A percentile compares a stretch with the other conserved stretches of the same genome.
phyloP scores from a whole-genome alignment of 306 rosid species.

The Glycine latifolia region DNA sequence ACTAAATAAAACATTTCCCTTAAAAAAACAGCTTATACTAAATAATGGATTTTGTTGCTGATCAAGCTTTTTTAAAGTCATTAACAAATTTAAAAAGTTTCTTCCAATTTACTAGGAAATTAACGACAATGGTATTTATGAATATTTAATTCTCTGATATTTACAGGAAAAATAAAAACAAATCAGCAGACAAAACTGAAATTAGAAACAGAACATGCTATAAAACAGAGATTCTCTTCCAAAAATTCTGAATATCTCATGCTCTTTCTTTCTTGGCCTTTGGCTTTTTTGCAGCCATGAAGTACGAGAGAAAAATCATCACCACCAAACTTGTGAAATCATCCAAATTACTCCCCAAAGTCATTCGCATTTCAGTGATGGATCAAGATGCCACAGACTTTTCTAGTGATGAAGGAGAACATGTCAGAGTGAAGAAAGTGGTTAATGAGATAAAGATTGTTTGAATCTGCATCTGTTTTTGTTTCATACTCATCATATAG shows the following conservation, averaged over 20 bases:
- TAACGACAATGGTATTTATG: neutral
- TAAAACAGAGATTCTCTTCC: constrained; percentile 25
- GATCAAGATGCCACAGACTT: constrained; percentile 86
- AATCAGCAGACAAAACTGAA: neutral
- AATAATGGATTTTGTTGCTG: neutral
- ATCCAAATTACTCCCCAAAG: neutral
- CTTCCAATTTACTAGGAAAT: neutral
- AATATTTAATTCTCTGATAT: neutral
- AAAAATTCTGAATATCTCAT: neutral
- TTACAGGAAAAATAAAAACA: neutral
- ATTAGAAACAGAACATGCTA: neutral
- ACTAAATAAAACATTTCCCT: too few species aligned
- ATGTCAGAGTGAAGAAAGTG: constrained; percentile 45
- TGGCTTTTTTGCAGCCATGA: neutral
- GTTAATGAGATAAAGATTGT: constrained; percentile 57
- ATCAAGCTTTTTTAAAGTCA: neutral
- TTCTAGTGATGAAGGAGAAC: constrained; percentile 66
- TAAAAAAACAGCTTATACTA: neutral
- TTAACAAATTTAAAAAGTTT: neutral
- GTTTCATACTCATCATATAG: too few species aligned
- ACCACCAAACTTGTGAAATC: constrained; percentile 23
- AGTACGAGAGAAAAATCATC: neutral
- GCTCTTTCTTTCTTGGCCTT: neutral
- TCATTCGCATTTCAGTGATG: constrained; percentile 59
- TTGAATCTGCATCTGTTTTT: too few species aligned